Percentiles rank a stretch among this genome's conserved stretches.
Evolutionary conservation across 2,329 filamentous ascomycete species (phyloP).

Genomic region (Epicoccum sorghinum): DNA sequence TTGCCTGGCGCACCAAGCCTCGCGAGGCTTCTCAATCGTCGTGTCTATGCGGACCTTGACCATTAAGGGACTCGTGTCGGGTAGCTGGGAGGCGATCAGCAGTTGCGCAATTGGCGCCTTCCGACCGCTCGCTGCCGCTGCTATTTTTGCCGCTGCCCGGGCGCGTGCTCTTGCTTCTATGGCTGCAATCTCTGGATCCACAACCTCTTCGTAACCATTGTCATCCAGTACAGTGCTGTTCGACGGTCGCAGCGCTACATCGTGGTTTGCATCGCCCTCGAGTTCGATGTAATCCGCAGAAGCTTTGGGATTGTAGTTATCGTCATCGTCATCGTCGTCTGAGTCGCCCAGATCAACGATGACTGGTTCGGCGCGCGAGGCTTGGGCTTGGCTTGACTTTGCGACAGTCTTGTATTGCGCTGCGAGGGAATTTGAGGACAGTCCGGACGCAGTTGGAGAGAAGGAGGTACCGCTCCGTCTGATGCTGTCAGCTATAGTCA

Average conservation of each 20-base stretch:
- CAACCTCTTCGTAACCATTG: conserved; percentile 35
- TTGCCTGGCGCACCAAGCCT: conserved; percentile 73
- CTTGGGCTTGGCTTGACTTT: conserved; percentile 18
- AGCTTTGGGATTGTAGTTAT: conserved; percentile 14
- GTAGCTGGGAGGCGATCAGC: conserved; percentile 71
- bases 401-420: conserved; percentile 39
- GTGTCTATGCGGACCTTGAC: conserved; percentile 72
- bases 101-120: conserved; percentile 60
- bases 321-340: conserved; percentile 28
- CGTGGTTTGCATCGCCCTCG: neutral
- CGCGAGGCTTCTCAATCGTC: conserved; percentile 68
- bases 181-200: conserved; percentile 37
- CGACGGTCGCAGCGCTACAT: conserved; percentile 13
- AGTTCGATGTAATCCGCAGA: conserved; percentile 1
- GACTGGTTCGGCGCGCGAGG: conserved; percentile 15
- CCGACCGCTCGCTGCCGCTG: conserved; percentile 11
- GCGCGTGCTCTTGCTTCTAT: conserved; percentile 35
- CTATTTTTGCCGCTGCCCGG: conserved; percentile 28
- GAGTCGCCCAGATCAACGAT: conserved; percentile 37
- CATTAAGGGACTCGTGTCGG: conserved; percentile 64
- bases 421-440: conserved; percentile 30
- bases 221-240: conserved; percentile 25
- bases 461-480: conserved; percentile 35
- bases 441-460: conserved; percentile 24
- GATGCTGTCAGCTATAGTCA: conserved; percentile 3